Evolutionary conservation across 1,284 basidiomycete species (phyloP).

Genomic region (Chondrostereum purpureum): DNA sequence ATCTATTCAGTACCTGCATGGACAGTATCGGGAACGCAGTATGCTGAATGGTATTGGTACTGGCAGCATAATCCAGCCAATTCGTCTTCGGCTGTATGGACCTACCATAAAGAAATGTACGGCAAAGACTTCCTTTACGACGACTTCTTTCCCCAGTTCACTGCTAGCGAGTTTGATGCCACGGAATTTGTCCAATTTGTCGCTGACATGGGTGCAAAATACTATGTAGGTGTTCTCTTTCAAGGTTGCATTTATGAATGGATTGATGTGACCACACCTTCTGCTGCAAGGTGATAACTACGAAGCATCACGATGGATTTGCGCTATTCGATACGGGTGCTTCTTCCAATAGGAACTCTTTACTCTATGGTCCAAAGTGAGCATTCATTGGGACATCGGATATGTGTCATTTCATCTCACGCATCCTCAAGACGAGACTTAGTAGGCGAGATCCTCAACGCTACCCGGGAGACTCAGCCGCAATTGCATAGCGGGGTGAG

Average conservation of each 20-base stretch:
- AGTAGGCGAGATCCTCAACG: conserved; percentile 29
- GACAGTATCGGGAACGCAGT: conserved; percentile 13
- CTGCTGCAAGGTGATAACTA: conserved; percentile 5
- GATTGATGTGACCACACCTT: not conserved
- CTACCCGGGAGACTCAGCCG: conserved; percentile 23
- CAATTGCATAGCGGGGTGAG: conserved; percentile 21
- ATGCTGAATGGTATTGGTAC: conserved; percentile 15
- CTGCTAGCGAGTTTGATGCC: conserved; percentile 8
- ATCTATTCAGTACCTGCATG: conserved; percentile 12
- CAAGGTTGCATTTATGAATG: not conserved
- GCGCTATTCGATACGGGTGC: conserved; percentile 11
- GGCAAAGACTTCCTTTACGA: conserved; percentile 13
- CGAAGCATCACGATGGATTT: conserved; percentile 13
- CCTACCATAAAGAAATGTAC: conserved; percentile 12
- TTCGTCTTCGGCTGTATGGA: conserved; percentile 12
- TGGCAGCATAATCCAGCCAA: conserved; percentile 15
- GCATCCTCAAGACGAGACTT: conserved; percentile 22
- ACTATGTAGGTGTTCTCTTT: not conserved
- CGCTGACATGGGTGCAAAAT: conserved; percentile 11
- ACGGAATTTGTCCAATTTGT: conserved; percentile 10
- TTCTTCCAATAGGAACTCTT: conserved; percentile 11
- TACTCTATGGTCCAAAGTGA: conserved; percentile 12
- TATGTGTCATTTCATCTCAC: not conserved
- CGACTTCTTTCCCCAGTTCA: conserved; percentile 11
- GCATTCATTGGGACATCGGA: too few species aligned